A percentile compares a stretch with the other conserved stretches of the same genome.
phyloP scores from a whole-genome alignment of 2,329 filamentous ascomycete genomes.

The Byssothecium circinans region DNA sequence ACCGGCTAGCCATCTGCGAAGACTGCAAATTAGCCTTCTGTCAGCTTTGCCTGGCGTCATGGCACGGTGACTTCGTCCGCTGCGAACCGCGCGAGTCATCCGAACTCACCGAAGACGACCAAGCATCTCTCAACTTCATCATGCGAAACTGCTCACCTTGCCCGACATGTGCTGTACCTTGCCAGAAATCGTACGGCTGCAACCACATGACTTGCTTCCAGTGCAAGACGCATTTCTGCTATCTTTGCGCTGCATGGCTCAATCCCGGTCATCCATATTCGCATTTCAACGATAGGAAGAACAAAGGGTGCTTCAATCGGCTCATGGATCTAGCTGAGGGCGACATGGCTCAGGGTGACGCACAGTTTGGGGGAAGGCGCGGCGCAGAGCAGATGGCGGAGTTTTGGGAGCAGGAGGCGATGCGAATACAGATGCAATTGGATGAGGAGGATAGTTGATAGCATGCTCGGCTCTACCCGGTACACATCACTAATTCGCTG shows the following conservation, averaged over 20 bases:
- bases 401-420: slow-evolving; percentile 41
- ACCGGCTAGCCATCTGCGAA: slow-evolving; percentile 77
- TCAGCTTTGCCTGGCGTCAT: slow-evolving; percentile 71
- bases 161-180: slow-evolving; percentile 80
- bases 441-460: slow-evolving; percentile 35
- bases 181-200: slow-evolving; percentile 90
- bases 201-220: slow-evolving; percentile 96
- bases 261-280: slow-evolving; percentile 77
- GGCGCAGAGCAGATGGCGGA: slow-evolving; percentile 48
- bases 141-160: slow-evolving; percentile 80
- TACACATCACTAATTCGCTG: no score
- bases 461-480: no score
- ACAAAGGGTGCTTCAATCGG: slow-evolving; percentile 72
- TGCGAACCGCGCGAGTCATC: slow-evolving; percentile 65
- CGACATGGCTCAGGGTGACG: slow-evolving; percentile 57
- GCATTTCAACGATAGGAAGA: slow-evolving; percentile 77
- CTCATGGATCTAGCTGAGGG: slow-evolving; percentile 89
- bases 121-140: slow-evolving; percentile 84
- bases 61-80: slow-evolving; percentile 89
- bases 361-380: slow-evolving; percentile 47
- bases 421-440: slow-evolving; percentile 40
- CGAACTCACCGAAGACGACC: slow-evolving; percentile 80
- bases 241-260: slow-evolving; percentile 88
- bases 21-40: slow-evolving; percentile 85
- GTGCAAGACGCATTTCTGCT: slow-evolving; percentile 92